A percentile compares a stretch with the other conserved stretches of the same genome.
phyloP scores from a whole-genome alignment of 345 rosid species.

The Gossypium turneri region DNA sequence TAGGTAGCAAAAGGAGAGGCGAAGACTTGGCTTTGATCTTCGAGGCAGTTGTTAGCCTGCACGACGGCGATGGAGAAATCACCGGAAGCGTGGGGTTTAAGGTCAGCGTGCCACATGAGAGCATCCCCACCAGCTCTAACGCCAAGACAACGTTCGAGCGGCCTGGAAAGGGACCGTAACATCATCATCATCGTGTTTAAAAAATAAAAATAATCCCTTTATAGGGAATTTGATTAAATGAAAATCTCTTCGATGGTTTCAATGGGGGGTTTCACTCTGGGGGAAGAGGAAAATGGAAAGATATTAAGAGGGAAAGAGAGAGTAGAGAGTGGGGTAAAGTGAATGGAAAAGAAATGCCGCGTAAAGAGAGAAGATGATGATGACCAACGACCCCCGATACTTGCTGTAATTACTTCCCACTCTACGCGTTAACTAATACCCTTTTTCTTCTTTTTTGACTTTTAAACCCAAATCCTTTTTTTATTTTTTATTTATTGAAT shows the following conservation, averaged over 20 bases:
- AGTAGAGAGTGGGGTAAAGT: slow-evolving; percentile 4
- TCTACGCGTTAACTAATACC: slow-evolving; percentile 40
- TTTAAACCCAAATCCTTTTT: neutral
- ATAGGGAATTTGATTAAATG: neutral
- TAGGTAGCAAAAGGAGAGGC: slow-evolving; percentile 73
- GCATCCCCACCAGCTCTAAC: slow-evolving; percentile 57
- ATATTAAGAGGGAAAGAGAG: neutral
- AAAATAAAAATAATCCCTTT: neutral
- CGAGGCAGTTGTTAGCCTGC: slow-evolving; percentile 76
- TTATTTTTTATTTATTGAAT: too few relatives aligned
- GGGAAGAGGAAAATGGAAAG: neutral
- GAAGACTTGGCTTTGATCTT: slow-evolving; percentile 90
- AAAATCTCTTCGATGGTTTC: neutral
- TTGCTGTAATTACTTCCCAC: slow-evolving; percentile 12
- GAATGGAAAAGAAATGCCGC: slow-evolving; percentile 37
- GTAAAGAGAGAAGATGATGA: slow-evolving; percentile 36
- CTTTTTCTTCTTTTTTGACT: neutral
- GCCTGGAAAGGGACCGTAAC: slow-evolving; percentile 61
- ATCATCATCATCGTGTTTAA: slow-evolving; percentile 28
- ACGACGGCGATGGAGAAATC: slow-evolving; percentile 95
- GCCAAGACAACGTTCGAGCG: slow-evolving; percentile 70
- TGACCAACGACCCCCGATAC: slow-evolving; percentile 18
- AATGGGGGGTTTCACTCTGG: neutral
- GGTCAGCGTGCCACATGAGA: slow-evolving; percentile 78
- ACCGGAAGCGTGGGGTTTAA: slow-evolving; percentile 75